Conservation (phyloP, 805 yeast species). For the Wickerhamiella cacticola region DNA sequence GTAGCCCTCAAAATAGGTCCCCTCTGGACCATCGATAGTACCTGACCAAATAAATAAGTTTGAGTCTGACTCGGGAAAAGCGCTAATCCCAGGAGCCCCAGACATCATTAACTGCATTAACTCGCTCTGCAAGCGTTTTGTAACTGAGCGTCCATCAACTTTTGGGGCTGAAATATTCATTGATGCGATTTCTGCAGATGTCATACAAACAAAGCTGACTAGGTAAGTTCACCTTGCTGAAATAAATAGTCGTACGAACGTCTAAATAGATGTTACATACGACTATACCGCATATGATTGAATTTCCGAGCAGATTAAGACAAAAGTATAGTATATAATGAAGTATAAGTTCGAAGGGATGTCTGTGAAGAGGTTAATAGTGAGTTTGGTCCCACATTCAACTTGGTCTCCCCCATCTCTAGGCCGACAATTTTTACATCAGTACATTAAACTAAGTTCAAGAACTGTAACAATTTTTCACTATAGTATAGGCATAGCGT, state of each 20-base stretch:
- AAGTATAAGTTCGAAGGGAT: too few species aligned
- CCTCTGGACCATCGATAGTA: slow-evolving; percentile 45
- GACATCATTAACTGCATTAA: slow-evolving; percentile 43
- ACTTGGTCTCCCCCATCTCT: too few species aligned
- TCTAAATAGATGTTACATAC: too few species aligned
- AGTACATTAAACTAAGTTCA: neutral
- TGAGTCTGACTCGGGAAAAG: slow-evolving; percentile 43
- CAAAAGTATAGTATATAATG: too few species aligned
- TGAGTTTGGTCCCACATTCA: too few species aligned
- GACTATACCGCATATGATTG: too few species aligned
- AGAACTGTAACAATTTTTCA: too few species aligned
- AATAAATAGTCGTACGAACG: too few species aligned
- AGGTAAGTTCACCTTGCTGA: neutral
- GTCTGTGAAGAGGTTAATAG: too few species aligned
- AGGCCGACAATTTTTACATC: too few species aligned
- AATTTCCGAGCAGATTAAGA: too few species aligned
- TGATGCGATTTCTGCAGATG: slow-evolving; percentile 5
- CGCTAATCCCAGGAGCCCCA: slow-evolving; percentile 40
- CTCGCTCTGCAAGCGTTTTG: slow-evolving; percentile 41
- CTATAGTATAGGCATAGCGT: too few species aligned
- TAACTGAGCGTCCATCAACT: slow-evolving; percentile 36
- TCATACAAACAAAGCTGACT: slow-evolving; percentile 4
- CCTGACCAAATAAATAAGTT: slow-evolving; percentile 48
- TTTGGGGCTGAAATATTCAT: neutral
- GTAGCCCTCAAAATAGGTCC: slow-evolving; percentile 44